Percentiles rank a stretch among this genome's conserved stretches.
These are phyloP conservation scores for Boletus mariae DNA, from an alignment of 1,284 basidiomycete species.

Conservation along the genomic window DNA sequence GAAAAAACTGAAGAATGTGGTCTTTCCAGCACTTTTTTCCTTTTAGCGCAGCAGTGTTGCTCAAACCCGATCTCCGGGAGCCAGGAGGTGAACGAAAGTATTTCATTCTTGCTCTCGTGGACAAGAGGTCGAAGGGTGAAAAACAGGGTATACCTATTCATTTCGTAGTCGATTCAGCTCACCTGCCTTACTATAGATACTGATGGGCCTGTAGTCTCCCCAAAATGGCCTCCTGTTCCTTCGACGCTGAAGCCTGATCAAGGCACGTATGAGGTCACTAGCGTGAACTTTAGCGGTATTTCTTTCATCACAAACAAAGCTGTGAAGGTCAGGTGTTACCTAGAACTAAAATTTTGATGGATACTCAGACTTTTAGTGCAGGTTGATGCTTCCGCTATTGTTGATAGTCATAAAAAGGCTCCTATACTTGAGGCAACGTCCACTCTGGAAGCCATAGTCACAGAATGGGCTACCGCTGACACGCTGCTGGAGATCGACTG, in stretches of 20 bases:
- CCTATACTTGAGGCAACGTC: slow-evolving; percentile 54
- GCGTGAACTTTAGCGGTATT: slow-evolving; percentile 75
- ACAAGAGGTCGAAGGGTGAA: slow-evolving; percentile 55
- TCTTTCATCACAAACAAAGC: slow-evolving; percentile 67
- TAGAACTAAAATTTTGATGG: background rate
- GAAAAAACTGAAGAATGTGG: background rate
- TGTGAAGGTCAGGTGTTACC: slow-evolving; percentile 60
- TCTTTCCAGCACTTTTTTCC: slow-evolving; percentile 70
- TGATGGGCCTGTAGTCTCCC: slow-evolving; percentile 59
- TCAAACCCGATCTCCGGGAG: slow-evolving; percentile 63
- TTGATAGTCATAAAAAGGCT: slow-evolving; percentile 62
- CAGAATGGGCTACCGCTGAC: slow-evolving; percentile 51
- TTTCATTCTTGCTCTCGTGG: slow-evolving; percentile 75
- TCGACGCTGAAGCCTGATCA: slow-evolving; percentile 45
- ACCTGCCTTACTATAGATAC: slow-evolving; percentile 45
- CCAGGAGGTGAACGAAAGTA: slow-evolving; percentile 56
- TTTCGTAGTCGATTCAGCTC: background rate
- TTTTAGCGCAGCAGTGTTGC: slow-evolving; percentile 68
- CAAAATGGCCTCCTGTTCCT: slow-evolving; percentile 69
- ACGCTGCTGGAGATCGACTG: slow-evolving; percentile 79
- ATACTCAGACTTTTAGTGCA: slow-evolving; percentile 31
- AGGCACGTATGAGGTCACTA: slow-evolving; percentile 66
- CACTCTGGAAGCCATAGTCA: slow-evolving; percentile 46
- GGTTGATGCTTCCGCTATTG: slow-evolving; percentile 70
- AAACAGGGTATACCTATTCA: slow-evolving; percentile 45